Percentiles rank a stretch among this genome's conserved stretches.
Conservation (phyloP, 352 stramenopile genomes). For the Phytophthora idaei region DNA sequence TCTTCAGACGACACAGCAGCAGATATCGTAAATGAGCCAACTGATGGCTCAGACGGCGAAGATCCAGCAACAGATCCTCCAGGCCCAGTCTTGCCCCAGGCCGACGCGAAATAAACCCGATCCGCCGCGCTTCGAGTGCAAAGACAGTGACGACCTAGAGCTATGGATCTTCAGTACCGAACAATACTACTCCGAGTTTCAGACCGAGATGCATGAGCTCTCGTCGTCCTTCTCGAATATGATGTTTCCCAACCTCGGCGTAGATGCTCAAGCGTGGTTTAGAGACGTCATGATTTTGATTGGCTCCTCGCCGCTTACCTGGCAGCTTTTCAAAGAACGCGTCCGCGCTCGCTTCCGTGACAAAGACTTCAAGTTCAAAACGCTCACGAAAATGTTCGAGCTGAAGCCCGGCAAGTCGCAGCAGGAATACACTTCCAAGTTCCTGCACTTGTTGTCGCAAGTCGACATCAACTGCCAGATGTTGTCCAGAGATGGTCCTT, state of each 20-base stretch:
- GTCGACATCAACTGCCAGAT: neutral
- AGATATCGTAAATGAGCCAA: neutral
- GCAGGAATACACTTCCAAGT: no score
- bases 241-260: neutral
- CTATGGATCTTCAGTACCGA: neutral
- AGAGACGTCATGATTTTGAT: neutral
- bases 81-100: neutral
- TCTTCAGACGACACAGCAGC: neutral
- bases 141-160: neutral
- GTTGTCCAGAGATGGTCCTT: constrained; percentile 4
- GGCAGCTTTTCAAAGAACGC: neutral
- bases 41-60: neutral
- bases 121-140: neutral
- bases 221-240: neutral
- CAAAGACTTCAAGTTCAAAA: neutral
- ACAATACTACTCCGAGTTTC: neutral
- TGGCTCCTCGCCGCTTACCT: neutral
- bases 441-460: no score
- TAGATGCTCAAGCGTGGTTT: neutral
- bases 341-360: neutral
- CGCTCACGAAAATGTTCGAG: neutral
- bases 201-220: neutral
- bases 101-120: neutral
- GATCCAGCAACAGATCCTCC: neutral
- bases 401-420: neutral